Evolutionary conservation across 2,329 filamentous ascomycete genomes (phyloP).

Genomic region (Xylariales sp.): DNA sequence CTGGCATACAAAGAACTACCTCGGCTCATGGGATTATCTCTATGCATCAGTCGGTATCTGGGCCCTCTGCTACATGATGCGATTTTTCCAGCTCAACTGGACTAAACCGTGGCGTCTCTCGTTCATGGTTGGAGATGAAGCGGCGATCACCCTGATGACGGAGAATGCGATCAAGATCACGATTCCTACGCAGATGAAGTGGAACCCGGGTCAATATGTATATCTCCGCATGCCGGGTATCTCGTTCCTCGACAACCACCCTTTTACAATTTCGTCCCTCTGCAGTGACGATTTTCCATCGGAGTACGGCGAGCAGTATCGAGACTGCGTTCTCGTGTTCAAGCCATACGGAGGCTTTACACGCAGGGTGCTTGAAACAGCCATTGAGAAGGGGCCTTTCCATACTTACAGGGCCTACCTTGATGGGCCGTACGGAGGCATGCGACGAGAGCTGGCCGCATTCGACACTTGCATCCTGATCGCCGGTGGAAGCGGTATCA

Average conservation of each 20-base stretch:
- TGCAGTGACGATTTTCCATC: constrained; percentile 93
- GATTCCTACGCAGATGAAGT: constrained; percentile 86
- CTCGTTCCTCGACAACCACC: constrained; percentile 86
- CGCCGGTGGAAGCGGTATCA: constrained; percentile 91
- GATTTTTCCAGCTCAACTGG: constrained; percentile 89
- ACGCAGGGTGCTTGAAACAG: constrained; percentile 73
- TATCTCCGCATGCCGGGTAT: constrained; percentile 93
- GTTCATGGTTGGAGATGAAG: constrained; percentile 87
- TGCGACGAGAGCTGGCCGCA: constrained; percentile 82
- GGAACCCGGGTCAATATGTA: constrained; percentile 91
- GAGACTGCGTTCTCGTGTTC: constrained; percentile 88
- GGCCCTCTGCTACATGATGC: constrained; percentile 65
- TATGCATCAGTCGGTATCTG: constrained; percentile 78
- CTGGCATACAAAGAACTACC: constrained; percentile 93
- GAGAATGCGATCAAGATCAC: constrained; percentile 96
- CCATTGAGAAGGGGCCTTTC: constrained; percentile 80
- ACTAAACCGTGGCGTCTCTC: constrained; percentile 71
- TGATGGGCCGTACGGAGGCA: constrained; percentile 92
- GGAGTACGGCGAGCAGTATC: constrained; percentile 79
- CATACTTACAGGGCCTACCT: constrained; percentile 90
- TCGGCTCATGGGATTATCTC: constrained; percentile 86
- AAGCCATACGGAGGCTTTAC: constrained; percentile 90
- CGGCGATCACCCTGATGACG: constrained; percentile 80
- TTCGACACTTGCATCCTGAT: constrained; percentile 94
- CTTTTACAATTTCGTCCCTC: constrained; percentile 89